phyloP scores from a whole-genome alignment of 371 early-diverging fungal genomes.

The Haplosporangium sp. region DNA sequence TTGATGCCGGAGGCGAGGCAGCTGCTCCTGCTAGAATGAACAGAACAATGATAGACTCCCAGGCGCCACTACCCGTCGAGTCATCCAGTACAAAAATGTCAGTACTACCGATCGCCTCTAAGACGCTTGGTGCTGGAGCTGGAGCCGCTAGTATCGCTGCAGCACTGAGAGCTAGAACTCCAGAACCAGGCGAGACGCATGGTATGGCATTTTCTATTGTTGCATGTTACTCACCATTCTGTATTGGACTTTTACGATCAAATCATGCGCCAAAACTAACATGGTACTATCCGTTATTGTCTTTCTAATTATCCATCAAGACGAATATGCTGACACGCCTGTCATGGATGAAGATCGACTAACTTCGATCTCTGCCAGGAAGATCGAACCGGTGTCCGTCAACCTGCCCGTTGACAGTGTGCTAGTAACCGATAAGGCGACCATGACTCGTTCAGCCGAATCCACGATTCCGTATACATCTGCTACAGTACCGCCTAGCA shows the following conservation, averaged over 20 bases:
- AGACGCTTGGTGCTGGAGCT: neutral
- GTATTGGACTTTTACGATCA: neutral
- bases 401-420: neutral
- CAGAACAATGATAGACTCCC: too few species aligned
- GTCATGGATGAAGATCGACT: constrained; percentile 1
- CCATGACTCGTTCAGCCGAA: constrained; percentile 10
- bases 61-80: too few species aligned
- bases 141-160: constrained; percentile 18
- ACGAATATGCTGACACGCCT: neutral
- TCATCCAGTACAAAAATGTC: too few species aligned
- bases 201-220: constrained; percentile 6
- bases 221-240: neutral
- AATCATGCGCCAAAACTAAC: neutral
- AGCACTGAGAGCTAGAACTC: constrained; percentile 4
- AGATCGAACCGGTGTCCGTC: neutral
- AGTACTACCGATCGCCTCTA: neutral
- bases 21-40: too few species aligned
- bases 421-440: constrained; percentile 24
- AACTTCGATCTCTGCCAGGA: constrained; percentile 16
- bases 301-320: neutral
- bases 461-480: neutral
- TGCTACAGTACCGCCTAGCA: too few species aligned
- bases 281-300: too few species aligned
- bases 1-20: too few species aligned
- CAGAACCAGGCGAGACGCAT: neutral